A percentile compares a stretch with the other conserved stretches of the same genome.
Evolutionary conservation across 257 asterid genomes (phyloP).

Genomic region (Linderniella brevidens): DNA sequence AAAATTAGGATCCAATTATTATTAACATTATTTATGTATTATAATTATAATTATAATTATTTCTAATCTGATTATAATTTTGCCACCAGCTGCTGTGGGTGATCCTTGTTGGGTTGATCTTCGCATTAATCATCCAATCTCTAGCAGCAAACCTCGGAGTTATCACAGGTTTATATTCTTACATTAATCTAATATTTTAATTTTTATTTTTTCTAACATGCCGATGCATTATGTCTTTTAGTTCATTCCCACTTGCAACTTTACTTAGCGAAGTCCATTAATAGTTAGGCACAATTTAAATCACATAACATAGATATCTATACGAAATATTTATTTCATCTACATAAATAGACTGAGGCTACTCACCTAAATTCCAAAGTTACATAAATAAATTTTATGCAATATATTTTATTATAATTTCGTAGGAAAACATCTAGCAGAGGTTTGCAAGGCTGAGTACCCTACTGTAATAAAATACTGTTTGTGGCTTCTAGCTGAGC

Average conservation of each 20-base stretch:
- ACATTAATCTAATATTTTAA: background rate
- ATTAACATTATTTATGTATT: background rate
- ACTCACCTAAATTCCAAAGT: background rate
- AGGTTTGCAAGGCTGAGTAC: slow-evolving; percentile 69
- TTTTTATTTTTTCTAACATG: background rate
- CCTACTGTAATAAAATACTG: slow-evolving; percentile 44
- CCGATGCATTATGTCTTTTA: too few species aligned
- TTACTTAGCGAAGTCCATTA: too few species aligned
- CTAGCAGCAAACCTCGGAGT: slow-evolving; percentile 97
- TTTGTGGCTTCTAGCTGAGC: slow-evolving; percentile 75
- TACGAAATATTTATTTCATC: too few species aligned
- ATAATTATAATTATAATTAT: background rate
- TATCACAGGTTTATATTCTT: slow-evolving; percentile 13
- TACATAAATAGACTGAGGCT: too few species aligned
- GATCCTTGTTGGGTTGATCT: slow-evolving; percentile 67
- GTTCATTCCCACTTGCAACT: too few species aligned
- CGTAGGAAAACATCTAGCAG: slow-evolving; percentile 71
- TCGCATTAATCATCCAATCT: slow-evolving; percentile 89
- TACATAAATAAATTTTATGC: background rate
- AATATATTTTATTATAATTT: background rate
- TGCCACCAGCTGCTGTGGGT: slow-evolving; percentile 87
- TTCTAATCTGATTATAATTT: background rate
- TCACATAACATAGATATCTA: too few species aligned
- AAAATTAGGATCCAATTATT: background rate
- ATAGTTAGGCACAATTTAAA: too few species aligned